Percentiles rank a stretch among this genome's conserved stretches.
phyloP scores from a whole-genome alignment of 176 grass and related monocot species.

The Saccharum officinarum region DNA sequence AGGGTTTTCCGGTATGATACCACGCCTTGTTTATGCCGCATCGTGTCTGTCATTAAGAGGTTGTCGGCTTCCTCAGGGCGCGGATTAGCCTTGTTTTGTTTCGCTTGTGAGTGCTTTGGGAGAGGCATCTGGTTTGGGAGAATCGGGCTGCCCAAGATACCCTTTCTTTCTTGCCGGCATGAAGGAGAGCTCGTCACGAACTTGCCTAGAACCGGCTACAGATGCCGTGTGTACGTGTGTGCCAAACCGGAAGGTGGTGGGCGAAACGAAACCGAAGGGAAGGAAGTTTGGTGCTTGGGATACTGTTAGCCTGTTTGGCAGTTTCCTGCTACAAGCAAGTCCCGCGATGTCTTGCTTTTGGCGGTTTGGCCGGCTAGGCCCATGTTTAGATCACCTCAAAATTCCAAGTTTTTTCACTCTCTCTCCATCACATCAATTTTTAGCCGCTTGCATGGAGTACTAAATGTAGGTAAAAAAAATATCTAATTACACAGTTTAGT shows the following conservation, averaged over 20 bases:
- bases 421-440: no score
- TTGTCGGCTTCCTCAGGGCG: conserved; percentile 8
- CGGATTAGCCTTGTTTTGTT: conserved; percentile 21
- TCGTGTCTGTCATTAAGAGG: conserved; percentile 33
- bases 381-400: no score
- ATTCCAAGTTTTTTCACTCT: no score
- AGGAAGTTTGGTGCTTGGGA: neutral
- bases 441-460: no score
- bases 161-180: neutral
- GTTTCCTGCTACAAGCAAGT: neutral
- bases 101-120: conserved; percentile 11
- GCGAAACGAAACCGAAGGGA: neutral
- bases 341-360: neutral
- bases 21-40: conserved; percentile 13
- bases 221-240: neutral
- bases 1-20: conserved; percentile 6
- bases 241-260: neutral
- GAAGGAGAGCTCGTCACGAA: neutral
- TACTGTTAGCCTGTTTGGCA: neutral
- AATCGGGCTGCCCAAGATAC: neutral
- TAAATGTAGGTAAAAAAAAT: no score
- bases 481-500: no score
- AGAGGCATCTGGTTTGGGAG: conserved; percentile 5
- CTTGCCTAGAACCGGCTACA: neutral
- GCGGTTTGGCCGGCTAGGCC: neutral